phyloP scores from a whole-genome alignment of 148 eudicot genomes.

The Drosera capensis region DNA sequence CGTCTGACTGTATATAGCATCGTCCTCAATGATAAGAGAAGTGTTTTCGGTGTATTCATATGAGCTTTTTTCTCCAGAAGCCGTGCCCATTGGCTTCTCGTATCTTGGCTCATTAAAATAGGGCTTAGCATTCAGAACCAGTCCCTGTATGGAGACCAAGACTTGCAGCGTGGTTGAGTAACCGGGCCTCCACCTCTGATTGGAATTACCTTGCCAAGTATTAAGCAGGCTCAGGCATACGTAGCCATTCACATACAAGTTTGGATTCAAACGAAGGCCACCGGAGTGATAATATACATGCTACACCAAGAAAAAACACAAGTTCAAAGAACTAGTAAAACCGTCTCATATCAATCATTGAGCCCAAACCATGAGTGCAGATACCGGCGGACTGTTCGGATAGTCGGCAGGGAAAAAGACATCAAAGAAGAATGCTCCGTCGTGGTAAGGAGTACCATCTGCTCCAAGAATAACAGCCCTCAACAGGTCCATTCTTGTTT shows the following conservation, averaged over 20 bases:
- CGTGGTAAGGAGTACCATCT: constrained; percentile 76
- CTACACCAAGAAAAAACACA: constrained; percentile 12
- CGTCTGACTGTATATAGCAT: constrained; percentile 52
- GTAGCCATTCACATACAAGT: constrained; percentile 67
- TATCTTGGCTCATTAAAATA: constrained; percentile 83
- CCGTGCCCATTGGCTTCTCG: constrained; percentile 19
- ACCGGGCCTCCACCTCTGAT: constrained; percentile 62
- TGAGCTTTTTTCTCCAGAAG: constrained; percentile 26
- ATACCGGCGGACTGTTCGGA: constrained; percentile 64
- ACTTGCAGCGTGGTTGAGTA: constrained; percentile 79
- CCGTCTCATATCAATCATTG: neutral
- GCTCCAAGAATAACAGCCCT: constrained; percentile 65
- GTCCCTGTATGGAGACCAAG: constrained; percentile 76
- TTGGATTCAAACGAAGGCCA: constrained; percentile 77
- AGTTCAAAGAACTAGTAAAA: neutral
- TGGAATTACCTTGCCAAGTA: constrained; percentile 59
- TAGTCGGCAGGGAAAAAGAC: constrained; percentile 43
- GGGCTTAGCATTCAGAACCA: constrained; percentile 61
- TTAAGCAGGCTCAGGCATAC: constrained; percentile 89
- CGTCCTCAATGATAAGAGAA: constrained; percentile 50
- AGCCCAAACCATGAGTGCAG: constrained; percentile 1
- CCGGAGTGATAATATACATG: constrained; percentile 62
- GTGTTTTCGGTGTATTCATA: constrained; percentile 44
- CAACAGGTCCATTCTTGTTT: constrained; percentile 64
- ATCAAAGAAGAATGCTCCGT: constrained; percentile 69